Evolutionary conservation across 208 protist genomes (phyloP), one percentile per base, ranked within the genome.

Genomic region (Trichomonas vaginalis): DNA sequence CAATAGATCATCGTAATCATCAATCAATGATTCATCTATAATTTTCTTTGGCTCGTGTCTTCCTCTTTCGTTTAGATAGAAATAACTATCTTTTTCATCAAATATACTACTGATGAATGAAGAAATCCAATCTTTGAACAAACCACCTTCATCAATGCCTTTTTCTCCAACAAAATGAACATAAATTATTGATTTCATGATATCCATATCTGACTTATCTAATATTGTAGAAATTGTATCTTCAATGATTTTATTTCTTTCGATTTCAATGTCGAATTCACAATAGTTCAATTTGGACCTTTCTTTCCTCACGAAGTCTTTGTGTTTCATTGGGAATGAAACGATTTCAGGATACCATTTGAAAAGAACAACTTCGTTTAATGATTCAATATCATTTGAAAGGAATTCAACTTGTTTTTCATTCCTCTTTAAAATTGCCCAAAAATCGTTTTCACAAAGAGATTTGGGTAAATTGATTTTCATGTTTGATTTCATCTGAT

Each of bases 1-100:
- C 96, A 99, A 99, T 97, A 99, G 99, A 32, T 98, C 96, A 51
- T 99, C 97, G 96, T 99, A 99, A 79, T 99, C 97, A 0, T 97
- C 97, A 97, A 99, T 99, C 27, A 99, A 97, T 96, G n/a, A n/a
- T n/a, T n/a, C n/a, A n/a, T n/a, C n/a, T n/a, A n/a, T n/a, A n/a
- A n/a, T 97, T 97, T 35, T 80, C 23, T 98, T 98, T 97, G 99
- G 99, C 95, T 98, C 99, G 88, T 39, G 62, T 49, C 40, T 70
- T 47, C 45, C 95, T 86, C 96, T 46, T 35, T 96, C 95, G 37
- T 95, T 48, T 21, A 35, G 4, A 46, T 14, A 9, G 35, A 96
- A 96, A 45, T 96, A 79, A 42, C 21, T 47, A 96, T 96, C 88
- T 17, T 95, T 95, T 32, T 10, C 88, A 70, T 96, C 42, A 96